Conservation (phyloP, 2,329 filamentous ascomycete species). For the Exserohilum turcica region DNA sequence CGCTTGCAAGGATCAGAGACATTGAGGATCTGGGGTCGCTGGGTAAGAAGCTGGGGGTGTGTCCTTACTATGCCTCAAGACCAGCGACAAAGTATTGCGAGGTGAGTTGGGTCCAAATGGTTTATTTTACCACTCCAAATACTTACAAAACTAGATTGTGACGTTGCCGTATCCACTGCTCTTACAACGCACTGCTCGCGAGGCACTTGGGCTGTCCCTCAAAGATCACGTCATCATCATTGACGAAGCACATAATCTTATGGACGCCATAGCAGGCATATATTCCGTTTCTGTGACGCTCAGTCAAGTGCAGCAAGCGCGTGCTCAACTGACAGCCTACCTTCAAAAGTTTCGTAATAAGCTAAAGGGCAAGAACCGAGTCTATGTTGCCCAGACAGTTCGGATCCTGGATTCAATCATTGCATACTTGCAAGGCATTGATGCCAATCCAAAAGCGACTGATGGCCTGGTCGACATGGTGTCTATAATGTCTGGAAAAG, state of each 20-base stretch:
- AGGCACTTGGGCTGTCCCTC: slow-evolving; percentile 83
- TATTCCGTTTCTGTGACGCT: slow-evolving; percentile 79
- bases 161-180: slow-evolving; percentile 91
- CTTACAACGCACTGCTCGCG: slow-evolving; percentile 82
- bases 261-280: slow-evolving; percentile 89
- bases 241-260: slow-evolving; percentile 96
- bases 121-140: background rate
- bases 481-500: slow-evolving; percentile 78
- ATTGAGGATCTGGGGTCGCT: slow-evolving; percentile 87
- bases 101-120: slow-evolving; percentile 42
- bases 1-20: slow-evolving; percentile 82
- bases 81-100: slow-evolving; percentile 81
- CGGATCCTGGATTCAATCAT: slow-evolving; percentile 80
- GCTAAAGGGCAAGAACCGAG: slow-evolving; percentile 86
- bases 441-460: slow-evolving; percentile 44
- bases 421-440: slow-evolving; percentile 66
- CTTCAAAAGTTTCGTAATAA: slow-evolving; percentile 86
- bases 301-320: slow-evolving; percentile 71
- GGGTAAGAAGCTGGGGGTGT: slow-evolving; percentile 79
- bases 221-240: slow-evolving; percentile 92
- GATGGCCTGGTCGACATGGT: slow-evolving; percentile 74
- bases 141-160: slow-evolving; percentile 64
- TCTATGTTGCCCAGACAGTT: slow-evolving; percentile 87
- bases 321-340: slow-evolving; percentile 79
- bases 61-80: slow-evolving; percentile 95